phyloP scores from a whole-genome alignment of 2,329 filamentous ascomycete species.

The Eurotiales sp. region DNA sequence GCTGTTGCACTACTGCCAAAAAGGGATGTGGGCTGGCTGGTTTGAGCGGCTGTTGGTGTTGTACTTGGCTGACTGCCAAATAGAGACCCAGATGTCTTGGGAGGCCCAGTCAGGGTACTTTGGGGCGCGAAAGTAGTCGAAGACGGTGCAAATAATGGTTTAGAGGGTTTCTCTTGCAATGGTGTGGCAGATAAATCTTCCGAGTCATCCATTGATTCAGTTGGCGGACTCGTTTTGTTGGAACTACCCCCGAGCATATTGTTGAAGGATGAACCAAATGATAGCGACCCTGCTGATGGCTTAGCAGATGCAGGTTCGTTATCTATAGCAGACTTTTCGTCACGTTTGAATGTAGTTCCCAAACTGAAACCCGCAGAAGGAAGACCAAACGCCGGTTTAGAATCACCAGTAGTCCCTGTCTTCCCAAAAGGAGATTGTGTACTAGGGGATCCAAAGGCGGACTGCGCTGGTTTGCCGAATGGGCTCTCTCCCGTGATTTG shows the following conservation, averaged over 20 bases:
- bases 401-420: slow-evolving; percentile 23
- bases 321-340: slow-evolving; percentile 39
- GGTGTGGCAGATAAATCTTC: slow-evolving; percentile 26
- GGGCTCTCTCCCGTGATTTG: slow-evolving; percentile 22
- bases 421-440: slow-evolving; percentile 24
- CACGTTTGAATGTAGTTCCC: slow-evolving; percentile 43
- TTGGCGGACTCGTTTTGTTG: slow-evolving; percentile 29
- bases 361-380: slow-evolving; percentile 36
- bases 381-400: slow-evolving; percentile 29
- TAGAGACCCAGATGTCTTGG: slow-evolving; percentile 29
- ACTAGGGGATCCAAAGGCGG: slow-evolving; percentile 29
- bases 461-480: slow-evolving; percentile 28
- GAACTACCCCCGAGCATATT: slow-evolving; percentile 34
- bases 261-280: slow-evolving; percentile 37
- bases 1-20: slow-evolving; percentile 25
- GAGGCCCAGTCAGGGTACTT: slow-evolving; percentile 20
- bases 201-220: slow-evolving; percentile 36
- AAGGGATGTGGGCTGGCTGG: slow-evolving; percentile 29
- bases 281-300: slow-evolving; percentile 29
- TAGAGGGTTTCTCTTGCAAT: slow-evolving; percentile 16
- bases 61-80: slow-evolving; percentile 30
- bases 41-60: slow-evolving; percentile 24
- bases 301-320: slow-evolving; percentile 22
- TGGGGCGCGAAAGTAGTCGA: slow-evolving; percentile 27
- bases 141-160: slow-evolving; percentile 21